Conservation (phyloP, 2,329 filamentous ascomycete genomes). For the Claviceps maximensis region DNA sequence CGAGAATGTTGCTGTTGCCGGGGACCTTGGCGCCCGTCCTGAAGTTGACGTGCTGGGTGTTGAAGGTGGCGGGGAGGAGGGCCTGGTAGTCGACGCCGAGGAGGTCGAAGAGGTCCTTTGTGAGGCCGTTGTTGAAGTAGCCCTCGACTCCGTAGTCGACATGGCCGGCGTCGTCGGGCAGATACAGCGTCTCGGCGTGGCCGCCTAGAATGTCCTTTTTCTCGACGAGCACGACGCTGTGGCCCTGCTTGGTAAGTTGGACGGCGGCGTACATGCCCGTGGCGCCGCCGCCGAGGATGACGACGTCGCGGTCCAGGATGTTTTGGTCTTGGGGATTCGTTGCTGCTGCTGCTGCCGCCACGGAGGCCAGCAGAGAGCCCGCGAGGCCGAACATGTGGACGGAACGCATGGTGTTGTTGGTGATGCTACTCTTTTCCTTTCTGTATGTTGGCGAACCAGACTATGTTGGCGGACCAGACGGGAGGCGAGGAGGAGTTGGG, state of each 20-base stretch:
- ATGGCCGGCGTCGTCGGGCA: slow-evolving; percentile 12
- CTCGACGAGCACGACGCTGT: slow-evolving; percentile 27
- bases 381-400: neutral
- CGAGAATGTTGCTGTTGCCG: neutral
- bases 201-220: slow-evolving; percentile 23
- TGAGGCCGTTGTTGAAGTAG: slow-evolving; percentile 20
- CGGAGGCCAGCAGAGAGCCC: neutral
- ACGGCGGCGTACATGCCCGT: slow-evolving; percentile 27
- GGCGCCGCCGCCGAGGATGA: slow-evolving; percentile 29
- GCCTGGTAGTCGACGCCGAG: slow-evolving; percentile 15
- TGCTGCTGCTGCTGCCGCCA: neutral
- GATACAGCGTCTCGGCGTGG: slow-evolving; percentile 23
- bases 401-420: neutral
- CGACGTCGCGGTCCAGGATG: slow-evolving; percentile 10
- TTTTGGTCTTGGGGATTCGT: neutral
- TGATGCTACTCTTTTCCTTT: too few species aligned
- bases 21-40: slow-evolving; percentile 2
- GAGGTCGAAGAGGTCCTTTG: slow-evolving; percentile 22
- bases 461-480: too few species aligned
- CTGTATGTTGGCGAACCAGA: too few species aligned
- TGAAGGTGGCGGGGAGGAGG: slow-evolving; percentile 7
- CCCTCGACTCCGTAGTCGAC: slow-evolving; percentile 13
- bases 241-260: slow-evolving; percentile 21
- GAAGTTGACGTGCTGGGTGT: slow-evolving; percentile 11
- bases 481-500: too few species aligned